Evolutionary conservation across 345 rosid genomes (phyloP), one percentile per base, ranked within the genome.

Genomic region (Hibiscus trionum): DNA sequence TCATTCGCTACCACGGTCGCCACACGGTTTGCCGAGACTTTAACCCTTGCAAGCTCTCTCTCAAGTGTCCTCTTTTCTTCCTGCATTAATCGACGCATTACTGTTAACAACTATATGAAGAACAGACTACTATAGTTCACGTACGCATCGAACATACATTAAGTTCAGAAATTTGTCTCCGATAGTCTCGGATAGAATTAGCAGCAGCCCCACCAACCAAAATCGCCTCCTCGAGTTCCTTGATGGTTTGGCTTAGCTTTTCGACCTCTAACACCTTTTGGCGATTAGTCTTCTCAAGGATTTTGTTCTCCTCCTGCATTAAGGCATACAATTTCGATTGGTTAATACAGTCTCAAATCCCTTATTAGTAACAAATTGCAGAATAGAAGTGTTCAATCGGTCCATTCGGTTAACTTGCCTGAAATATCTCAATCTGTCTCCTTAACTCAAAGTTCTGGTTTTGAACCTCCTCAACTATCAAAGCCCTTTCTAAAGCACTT

Each of bases 381-480:
- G 37, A 33, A 33, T 5, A 33, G 7, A 33, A 8, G 10, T 39
- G 10, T 39, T 39, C 44, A 39, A 7, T 7, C 10, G 44, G 44
- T 4, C 44, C 9, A 10, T 39, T 39, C 9, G 10, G 44, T 39
- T 39, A 62, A 50, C 72, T 19, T 77, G 79, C 97, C 90, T 82
- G 96, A 63, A 86, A 92, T 44, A 92, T 95, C 87, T 92, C 99
- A 75, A 90, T 88, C 88, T 92, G 90, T 80, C 93, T 56, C 81
- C 79, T 86, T 76, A 95, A 82, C 73, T 92, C 97, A 50, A 80
- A 90, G 87, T 95, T 95, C 16, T 88, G 96, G 80, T 92, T 95
- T 65, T 95, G 99, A 62, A 92, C 94, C 72, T 95, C 97, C 79
- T 92, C 98, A 65, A 95, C 99, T 11, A 92, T 88, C 57, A 95